Evolutionary conservation across 495 filamentous ascomycete genomes (phyloP).

Genomic region (Geopyxis carbonaria): DNA sequence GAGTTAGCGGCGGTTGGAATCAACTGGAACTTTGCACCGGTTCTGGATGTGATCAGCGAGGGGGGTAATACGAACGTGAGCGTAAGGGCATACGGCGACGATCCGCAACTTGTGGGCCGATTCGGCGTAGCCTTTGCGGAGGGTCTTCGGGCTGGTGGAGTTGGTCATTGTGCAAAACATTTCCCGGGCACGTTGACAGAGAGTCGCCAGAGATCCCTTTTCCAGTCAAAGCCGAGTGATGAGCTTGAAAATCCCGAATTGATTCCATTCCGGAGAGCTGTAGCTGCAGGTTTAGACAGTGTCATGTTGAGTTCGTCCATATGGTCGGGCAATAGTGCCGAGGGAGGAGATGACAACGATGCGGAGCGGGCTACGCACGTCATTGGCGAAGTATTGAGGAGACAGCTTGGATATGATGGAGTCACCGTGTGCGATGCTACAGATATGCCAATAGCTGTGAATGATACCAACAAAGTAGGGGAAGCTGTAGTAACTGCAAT

Average conservation of each 20-base stretch:
- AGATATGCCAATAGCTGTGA: conserved; percentile 19
- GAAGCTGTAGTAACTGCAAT: conserved; percentile 22
- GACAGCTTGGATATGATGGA: conserved; percentile 25
- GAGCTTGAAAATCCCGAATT: conserved; percentile 24
- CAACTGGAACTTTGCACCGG: conserved; percentile 27
- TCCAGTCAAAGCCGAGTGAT: conserved; percentile 16
- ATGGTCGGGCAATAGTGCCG: conserved; percentile 15
- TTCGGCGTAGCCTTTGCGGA: conserved; percentile 26
- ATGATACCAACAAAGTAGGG: conserved; percentile 17
- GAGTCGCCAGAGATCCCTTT: conserved; percentile 15
- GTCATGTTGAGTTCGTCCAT: conserved; percentile 25
- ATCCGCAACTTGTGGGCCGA: conserved; percentile 23
- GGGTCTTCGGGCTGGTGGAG: conserved; percentile 23
- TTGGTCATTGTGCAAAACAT: conserved; percentile 26
- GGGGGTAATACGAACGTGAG: conserved; percentile 13
- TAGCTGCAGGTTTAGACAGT: conserved; percentile 24
- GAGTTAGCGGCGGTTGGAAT: conserved; percentile 25
- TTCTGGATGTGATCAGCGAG: conserved; percentile 25
- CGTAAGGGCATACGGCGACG: conserved; percentile 25
- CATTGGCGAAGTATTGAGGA: conserved; percentile 24
- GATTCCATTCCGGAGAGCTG: conserved; percentile 25
- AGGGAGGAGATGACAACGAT: conserved; percentile 7
- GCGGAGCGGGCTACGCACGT: conserved; percentile 19
- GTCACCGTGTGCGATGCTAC: conserved; percentile 26
- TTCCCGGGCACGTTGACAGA: conserved; percentile 21